A percentile compares a stretch with the other conserved stretches of the same genome.
Conservation (phyloP, 2,329 filamentous ascomycete species). For the Penicillium sp. region DNA sequence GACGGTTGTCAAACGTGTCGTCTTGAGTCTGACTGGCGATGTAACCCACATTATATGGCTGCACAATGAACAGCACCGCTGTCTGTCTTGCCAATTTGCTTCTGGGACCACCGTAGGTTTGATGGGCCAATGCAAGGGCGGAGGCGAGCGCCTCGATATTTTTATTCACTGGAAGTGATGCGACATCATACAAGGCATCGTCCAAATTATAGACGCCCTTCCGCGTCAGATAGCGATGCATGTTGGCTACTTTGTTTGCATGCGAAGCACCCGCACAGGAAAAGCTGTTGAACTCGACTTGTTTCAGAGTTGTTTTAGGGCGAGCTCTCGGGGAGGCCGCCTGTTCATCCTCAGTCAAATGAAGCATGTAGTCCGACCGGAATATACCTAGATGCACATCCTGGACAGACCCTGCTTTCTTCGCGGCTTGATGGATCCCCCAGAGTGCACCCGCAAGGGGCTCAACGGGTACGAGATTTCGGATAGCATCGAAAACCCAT, state of each 20-base stretch:
- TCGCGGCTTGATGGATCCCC: slow-evolving; percentile 34
- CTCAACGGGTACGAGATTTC: slow-evolving; percentile 32
- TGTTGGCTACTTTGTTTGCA: slow-evolving; percentile 37
- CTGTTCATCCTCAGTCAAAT: slow-evolving; percentile 9
- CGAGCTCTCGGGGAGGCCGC: background rate
- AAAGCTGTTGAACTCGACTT: slow-evolving; percentile 47
- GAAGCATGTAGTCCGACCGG: slow-evolving; percentile 47
- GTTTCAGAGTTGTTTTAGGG: slow-evolving; percentile 31
- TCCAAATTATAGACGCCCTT: slow-evolving; percentile 23
- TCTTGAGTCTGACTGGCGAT: background rate
- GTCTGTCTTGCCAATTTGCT: slow-evolving; percentile 15
- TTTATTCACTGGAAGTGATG: slow-evolving; percentile 30
- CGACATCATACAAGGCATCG: slow-evolving; percentile 2
- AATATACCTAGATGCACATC: slow-evolving; percentile 38
- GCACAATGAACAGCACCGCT: slow-evolving; percentile 44
- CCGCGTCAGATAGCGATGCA: slow-evolving; percentile 38
- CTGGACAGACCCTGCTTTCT: slow-evolving; percentile 29
- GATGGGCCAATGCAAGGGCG: slow-evolving; percentile 33
- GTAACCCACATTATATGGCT: slow-evolving; percentile 34
- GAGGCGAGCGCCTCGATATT: slow-evolving; percentile 32
- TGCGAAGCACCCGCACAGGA: slow-evolving; percentile 43
- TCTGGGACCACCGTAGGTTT: slow-evolving; percentile 26
- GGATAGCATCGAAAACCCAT: slow-evolving; percentile 35
- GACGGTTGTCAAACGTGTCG: background rate
- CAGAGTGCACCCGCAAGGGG: slow-evolving; percentile 37